These are phyloP conservation scores for Starmerella potacharoeniae DNA, from an alignment of 805 yeast species.

Conservation along the genomic window DNA sequence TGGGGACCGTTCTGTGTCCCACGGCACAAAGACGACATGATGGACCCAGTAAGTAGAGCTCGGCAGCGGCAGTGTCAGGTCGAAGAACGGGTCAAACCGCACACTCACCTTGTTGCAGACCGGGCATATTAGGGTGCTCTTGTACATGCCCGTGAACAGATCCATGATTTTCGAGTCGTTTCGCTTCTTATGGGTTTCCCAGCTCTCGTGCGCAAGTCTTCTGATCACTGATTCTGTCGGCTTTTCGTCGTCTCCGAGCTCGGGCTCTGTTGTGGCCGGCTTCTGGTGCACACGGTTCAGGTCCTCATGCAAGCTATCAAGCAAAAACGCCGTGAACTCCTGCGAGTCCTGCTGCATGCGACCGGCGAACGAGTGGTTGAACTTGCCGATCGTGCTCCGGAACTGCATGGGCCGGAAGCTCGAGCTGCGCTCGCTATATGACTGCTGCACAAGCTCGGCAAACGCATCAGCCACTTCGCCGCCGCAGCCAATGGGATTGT, in stretches of 20 bases:
- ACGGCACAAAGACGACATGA: conserved; percentile 51
- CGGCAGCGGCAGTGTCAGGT: conserved; percentile 81
- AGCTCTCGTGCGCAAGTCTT: conserved; percentile 60
- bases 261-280: conserved; percentile 85
- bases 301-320: conserved; percentile 89
- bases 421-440: conserved; percentile 34
- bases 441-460: conserved; percentile 50
- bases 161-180: conserved; percentile 80
- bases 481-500: conserved; percentile 74
- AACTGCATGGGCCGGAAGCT: conserved; percentile 60
- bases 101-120: conserved; percentile 65
- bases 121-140: conserved; percentile 84
- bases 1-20: conserved; percentile 35
- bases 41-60: conserved; percentile 56
- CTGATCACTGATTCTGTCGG: conserved; percentile 42
- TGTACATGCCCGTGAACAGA: conserved; percentile 79
- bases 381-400: conserved; percentile 66
- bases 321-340: conserved; percentile 74
- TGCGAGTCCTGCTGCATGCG: conserved; percentile 88
- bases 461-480: conserved; percentile 76
- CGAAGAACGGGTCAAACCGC: conserved; percentile 90
- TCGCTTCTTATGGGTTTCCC: conserved; percentile 67
- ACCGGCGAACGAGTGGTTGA: conserved; percentile 66
- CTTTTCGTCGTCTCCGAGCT: conserved; percentile 48
- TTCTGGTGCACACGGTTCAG: conserved; percentile 69